Conservation (phyloP, 768 basidiomycete genomes). For the Amanita brunnescens region DNA sequence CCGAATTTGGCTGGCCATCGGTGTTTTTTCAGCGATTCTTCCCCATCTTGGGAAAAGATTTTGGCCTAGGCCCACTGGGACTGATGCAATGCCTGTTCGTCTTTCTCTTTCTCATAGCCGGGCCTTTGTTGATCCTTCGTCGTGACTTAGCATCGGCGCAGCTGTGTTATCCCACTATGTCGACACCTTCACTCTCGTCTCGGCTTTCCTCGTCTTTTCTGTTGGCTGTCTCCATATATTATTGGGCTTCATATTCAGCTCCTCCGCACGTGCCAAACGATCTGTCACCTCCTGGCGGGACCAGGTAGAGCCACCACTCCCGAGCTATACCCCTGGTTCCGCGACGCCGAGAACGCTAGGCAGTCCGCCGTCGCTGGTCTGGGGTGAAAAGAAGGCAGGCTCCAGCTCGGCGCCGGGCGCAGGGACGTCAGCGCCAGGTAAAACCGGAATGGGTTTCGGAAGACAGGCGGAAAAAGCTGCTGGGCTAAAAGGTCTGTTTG, state of each 20-base stretch:
- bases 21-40: slow-evolving; percentile 78
- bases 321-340: slow-evolving; percentile 33
- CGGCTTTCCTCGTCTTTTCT: slow-evolving; percentile 88
- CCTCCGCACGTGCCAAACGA: slow-evolving; percentile 50
- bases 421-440: neutral
- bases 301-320: slow-evolving; percentile 43
- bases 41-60: slow-evolving; percentile 76
- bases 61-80: slow-evolving; percentile 83
- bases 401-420: neutral
- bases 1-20: slow-evolving; percentile 77
- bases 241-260: slow-evolving; percentile 64
- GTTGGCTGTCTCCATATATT: slow-evolving; percentile 86
- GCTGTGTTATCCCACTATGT: slow-evolving; percentile 72
- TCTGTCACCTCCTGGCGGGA: slow-evolving; percentile 59
- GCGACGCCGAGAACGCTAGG: slow-evolving; percentile 19
- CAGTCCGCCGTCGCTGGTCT: slow-evolving; percentile 26
- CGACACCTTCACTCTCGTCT: slow-evolving; percentile 81
- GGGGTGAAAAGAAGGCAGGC: slow-evolving; percentile 9
- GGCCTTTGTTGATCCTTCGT: neutral
- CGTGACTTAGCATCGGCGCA: slow-evolving; percentile 46
- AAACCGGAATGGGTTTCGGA: slow-evolving; percentile 55
- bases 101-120: neutral
- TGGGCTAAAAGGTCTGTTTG: slow-evolving; percentile 39
- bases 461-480: slow-evolving; percentile 71
- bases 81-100: slow-evolving; percentile 74